A percentile compares a stretch with the other conserved stretches of the same genome.
Conservation (phyloP, 257 asterid species). For the Oldenlandia corymbosa region DNA sequence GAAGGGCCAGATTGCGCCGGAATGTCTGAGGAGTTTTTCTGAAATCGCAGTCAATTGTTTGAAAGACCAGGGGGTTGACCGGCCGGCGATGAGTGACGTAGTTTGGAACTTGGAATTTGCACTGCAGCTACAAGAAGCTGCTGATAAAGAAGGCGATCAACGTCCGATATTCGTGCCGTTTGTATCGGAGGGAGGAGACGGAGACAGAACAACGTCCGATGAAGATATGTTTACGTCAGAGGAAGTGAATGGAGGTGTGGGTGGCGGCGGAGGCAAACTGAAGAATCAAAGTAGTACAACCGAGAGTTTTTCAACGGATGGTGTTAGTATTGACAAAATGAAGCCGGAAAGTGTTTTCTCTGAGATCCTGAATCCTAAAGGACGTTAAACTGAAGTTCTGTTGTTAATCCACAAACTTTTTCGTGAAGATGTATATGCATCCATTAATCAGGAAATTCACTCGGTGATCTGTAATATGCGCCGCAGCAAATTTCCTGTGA, state of each 20-base stretch:
- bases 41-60: constrained; percentile 46
- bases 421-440: too few species aligned
- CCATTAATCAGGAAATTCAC: too few species aligned
- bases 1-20: constrained; percentile 42
- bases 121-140: constrained; percentile 45
- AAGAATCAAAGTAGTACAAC: neutral
- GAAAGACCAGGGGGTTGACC: constrained; percentile 35
- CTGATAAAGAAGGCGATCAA: constrained; percentile 21
- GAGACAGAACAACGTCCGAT: constrained; percentile 9
- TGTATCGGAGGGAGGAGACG: neutral
- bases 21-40: constrained; percentile 34
- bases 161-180: neutral
- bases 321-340: too few species aligned
- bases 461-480: too few species aligned
- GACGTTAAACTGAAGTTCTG: too few species aligned
- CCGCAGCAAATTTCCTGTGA: too few species aligned
- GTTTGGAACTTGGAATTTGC: constrained; percentile 65
- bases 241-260: neutral
- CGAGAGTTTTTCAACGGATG: constrained; percentile 12
- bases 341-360: too few species aligned
- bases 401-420: too few species aligned
- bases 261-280: neutral
- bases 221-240: constrained; percentile 24
- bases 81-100: constrained; percentile 58
- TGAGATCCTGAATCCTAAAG: too few species aligned